phyloP scores from a whole-genome alignment of 139 green algal species.

The Nannochloris sp. region DNA sequence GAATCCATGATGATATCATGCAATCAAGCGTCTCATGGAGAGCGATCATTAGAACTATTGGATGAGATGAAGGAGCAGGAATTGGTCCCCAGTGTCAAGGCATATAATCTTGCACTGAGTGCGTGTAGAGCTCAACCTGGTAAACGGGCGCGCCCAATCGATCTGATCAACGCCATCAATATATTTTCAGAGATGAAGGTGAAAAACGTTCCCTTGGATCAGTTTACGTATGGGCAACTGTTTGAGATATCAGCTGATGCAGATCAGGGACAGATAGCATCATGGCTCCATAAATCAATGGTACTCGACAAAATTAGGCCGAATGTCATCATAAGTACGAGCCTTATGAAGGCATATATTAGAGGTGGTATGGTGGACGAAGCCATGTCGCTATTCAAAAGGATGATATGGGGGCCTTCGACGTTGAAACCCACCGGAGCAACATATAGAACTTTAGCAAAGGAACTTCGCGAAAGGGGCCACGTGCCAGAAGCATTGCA shows the following conservation, averaged over 20 bases:
- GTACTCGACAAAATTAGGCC: conserved; percentile 15
- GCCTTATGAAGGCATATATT: conserved; percentile 35
- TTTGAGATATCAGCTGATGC: conserved; percentile 26
- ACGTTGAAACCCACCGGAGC: conserved; percentile 20
- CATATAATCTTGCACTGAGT: conserved; percentile 32
- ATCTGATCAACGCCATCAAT: conserved; percentile 23
- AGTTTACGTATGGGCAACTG: conserved; percentile 36
- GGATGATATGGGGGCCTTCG: conserved; percentile 29
- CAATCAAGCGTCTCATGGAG: conserved; percentile 17
- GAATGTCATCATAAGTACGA: conserved; percentile 22
- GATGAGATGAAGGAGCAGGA: conserved; percentile 1
- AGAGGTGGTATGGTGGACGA: conserved; percentile 24
- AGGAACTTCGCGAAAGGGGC: conserved; percentile 17
- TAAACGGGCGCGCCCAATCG: conserved; percentile 8
- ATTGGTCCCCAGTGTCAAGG: conserved; percentile 8
- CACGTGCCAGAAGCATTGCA: conserved; percentile 24
- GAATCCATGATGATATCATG: conserved; percentile 42
- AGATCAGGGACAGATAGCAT: neutral
- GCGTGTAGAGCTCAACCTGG: conserved; percentile 21
- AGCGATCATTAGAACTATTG: conserved; percentile 25
- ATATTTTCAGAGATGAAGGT: conserved; percentile 24
- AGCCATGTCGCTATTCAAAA: conserved; percentile 34
- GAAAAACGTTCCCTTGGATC: conserved; percentile 31
- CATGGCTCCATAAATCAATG: conserved; percentile 4
- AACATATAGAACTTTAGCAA: conserved; percentile 23